phyloP scores from a whole-genome alignment of 495 filamentous ascomycete genomes.

The Penicillium psychrofluorescens region DNA sequence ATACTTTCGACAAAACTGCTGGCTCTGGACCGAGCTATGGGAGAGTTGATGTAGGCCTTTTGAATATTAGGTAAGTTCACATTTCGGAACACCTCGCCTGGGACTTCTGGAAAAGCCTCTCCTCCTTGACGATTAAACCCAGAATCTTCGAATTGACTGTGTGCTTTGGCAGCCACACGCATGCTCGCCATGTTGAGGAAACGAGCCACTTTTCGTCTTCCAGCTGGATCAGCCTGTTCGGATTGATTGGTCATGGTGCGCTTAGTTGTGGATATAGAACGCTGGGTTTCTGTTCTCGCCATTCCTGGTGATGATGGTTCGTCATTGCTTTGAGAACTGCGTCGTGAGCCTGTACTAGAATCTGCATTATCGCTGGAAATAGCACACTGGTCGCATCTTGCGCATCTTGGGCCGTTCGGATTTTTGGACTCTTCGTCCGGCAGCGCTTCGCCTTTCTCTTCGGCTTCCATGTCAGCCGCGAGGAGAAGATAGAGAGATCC shows the following conservation, averaged over 20 bases:
- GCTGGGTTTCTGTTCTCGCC: background rate
- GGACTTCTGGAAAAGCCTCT: constrained; percentile 42
- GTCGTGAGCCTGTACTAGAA: background rate
- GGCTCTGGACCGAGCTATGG: constrained; percentile 15
- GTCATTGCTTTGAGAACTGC: background rate
- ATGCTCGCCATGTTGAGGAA: constrained; percentile 23
- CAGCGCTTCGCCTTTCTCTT: constrained; percentile 5
- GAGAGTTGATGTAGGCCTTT: constrained; percentile 27
- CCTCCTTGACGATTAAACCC: constrained; percentile 36
- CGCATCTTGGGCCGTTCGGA: background rate
- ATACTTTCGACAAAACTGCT: constrained; percentile 11
- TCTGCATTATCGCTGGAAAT: background rate
- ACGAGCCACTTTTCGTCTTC: constrained; percentile 33
- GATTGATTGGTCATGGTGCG: constrained; percentile 7
- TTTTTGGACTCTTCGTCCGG: background rate
- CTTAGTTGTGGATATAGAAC: background rate
- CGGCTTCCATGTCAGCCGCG: constrained; percentile 24
- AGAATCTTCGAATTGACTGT: constrained; percentile 34
- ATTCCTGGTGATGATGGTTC: background rate
- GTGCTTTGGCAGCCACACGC: constrained; percentile 31
- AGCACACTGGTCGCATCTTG: constrained; percentile 1
- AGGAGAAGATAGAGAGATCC: constrained; percentile 48
- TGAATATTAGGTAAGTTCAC: constrained; percentile 24
- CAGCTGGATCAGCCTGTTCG: constrained; percentile 13
- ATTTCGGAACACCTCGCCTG: constrained; percentile 42